Evolutionary conservation across 2,329 filamentous ascomycete genomes (phyloP).

Genomic region (Epicoccum sorghinum): DNA sequence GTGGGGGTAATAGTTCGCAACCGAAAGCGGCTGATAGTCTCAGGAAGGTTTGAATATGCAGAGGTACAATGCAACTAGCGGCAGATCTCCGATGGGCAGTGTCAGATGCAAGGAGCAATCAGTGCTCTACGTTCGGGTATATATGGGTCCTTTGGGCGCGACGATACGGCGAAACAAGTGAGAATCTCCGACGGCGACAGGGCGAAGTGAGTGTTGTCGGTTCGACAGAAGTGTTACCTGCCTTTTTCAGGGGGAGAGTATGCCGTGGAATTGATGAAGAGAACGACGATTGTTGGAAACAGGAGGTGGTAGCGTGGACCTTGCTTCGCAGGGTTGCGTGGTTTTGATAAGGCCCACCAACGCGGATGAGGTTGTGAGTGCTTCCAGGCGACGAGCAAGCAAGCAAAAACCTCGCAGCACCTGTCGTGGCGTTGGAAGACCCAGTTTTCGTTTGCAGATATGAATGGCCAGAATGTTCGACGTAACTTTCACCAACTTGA

Average conservation of each 20-base stretch:
- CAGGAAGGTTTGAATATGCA: slow-evolving; percentile 18
- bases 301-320: slow-evolving; percentile 10
- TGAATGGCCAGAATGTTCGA: slow-evolving; percentile 43
- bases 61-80: slow-evolving; percentile 23
- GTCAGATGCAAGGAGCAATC: slow-evolving; percentile 23
- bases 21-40: slow-evolving; percentile 20
- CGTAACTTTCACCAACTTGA: slow-evolving; percentile 31
- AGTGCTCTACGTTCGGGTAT: slow-evolving; percentile 25
- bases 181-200: slow-evolving; percentile 11
- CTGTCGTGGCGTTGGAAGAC: slow-evolving; percentile 24
- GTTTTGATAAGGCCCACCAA: slow-evolving; percentile 28
- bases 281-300: slow-evolving; percentile 8
- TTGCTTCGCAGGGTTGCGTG: slow-evolving; percentile 20
- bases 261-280: slow-evolving; percentile 9
- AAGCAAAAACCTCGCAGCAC: slow-evolving; percentile 20
- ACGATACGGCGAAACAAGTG: slow-evolving; percentile 1
- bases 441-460: slow-evolving; percentile 32
- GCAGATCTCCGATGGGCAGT: slow-evolving; percentile 23
- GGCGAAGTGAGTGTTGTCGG: neutral
- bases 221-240: neutral
- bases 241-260: neutral
- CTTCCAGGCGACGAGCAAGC: slow-evolving; percentile 17
- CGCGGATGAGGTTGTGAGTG: slow-evolving; percentile 20
- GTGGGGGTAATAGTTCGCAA: slow-evolving; percentile 21
- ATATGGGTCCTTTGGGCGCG: slow-evolving; percentile 22